phyloP scores from a whole-genome alignment of 2,329 filamentous ascomycete genomes.

The Nannizzia gypsea region DNA sequence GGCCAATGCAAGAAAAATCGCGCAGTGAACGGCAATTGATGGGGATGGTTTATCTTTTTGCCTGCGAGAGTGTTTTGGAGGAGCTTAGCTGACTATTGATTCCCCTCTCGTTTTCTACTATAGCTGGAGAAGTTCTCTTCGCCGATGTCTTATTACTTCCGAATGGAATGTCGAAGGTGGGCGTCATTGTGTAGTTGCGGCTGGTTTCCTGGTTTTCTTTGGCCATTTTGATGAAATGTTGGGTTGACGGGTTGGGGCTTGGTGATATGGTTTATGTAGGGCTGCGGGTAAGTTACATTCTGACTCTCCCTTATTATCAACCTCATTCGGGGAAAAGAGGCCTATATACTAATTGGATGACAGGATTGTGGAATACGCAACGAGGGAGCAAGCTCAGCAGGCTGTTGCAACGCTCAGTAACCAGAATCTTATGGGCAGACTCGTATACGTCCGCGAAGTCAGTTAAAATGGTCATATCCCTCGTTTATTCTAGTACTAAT shows the following conservation, averaged over 20 bases:
- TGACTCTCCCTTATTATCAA: background rate
- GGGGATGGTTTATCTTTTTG: constrained; percentile 11
- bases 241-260: constrained; percentile 98
- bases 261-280: constrained; percentile 87
- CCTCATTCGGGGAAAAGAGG: constrained; percentile 3
- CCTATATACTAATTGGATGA: background rate
- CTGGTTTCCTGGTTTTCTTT: constrained; percentile 58
- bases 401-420: constrained; percentile 97
- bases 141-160: constrained; percentile 98
- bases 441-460: constrained; percentile 98
- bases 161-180: constrained; percentile 99
- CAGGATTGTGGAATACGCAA: constrained; percentile 99
- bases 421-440: constrained; percentile 94
- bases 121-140: constrained; percentile 98
- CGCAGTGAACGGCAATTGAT: constrained; percentile 13
- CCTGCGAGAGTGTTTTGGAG: constrained; percentile 2
- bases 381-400: constrained; percentile 95
- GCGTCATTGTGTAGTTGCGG: constrained; percentile 81
- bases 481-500: constrained; percentile 8
- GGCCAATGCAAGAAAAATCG: constrained; percentile 11
- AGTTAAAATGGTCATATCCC: constrained; percentile 9
- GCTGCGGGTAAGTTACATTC: constrained; percentile 78
- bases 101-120: constrained; percentile 25
- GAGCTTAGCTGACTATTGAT: constrained; percentile 23
- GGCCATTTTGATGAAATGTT: constrained; percentile 69